Evolutionary conservation across 345 rosid species (phyloP), one percentile per base, ranked within the genome.

Genomic region (Populus nigra): DNA sequence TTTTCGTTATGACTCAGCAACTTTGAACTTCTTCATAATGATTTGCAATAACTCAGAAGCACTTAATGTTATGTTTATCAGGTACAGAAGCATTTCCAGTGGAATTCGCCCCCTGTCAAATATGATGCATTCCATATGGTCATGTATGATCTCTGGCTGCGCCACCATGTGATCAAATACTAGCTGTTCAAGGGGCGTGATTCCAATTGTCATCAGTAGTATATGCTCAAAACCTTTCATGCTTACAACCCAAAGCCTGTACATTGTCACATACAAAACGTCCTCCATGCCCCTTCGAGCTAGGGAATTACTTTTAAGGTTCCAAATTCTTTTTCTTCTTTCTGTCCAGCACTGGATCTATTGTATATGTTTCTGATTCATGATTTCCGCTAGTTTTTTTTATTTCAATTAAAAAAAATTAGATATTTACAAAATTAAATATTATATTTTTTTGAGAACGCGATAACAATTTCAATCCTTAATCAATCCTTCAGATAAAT

Each of bases 11-110:
- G 55, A 17, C 20, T 49, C 55, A 5, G 55, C 16, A 33, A 68
- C 63, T 35, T 31, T 65, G 33, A 66, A 68, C 27, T 17, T 53
- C 18, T 20, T 4, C 5, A 18, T 13, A 25, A 7, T 61, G 25
- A 43, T 8, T 68, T 35, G 43, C 73, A 49, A 7, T 17, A 3
- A 33, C 62, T 62, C 36, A 67, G 53, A 73, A 81, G 8, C 55
- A 61, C 74, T 50, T 49, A 49, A 49, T 45, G 15, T 81, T 67
- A 84, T 81, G 55, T 49, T 83, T 81, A 77, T 75, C 85, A 96
- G 99, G 95, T 92, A 57, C 98, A 92, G 73, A 92, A 94, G 87
- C 99, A 96, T 83, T 94, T 93, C 81, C 97, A 94, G 31, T 94
- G 99, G 99, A 94, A 96, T 76, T 76, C 97, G 43, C 97, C 99